Evolutionary conservation across 2,329 filamentous ascomycete species (phyloP).

Genomic region (Xylariales sp.): DNA sequence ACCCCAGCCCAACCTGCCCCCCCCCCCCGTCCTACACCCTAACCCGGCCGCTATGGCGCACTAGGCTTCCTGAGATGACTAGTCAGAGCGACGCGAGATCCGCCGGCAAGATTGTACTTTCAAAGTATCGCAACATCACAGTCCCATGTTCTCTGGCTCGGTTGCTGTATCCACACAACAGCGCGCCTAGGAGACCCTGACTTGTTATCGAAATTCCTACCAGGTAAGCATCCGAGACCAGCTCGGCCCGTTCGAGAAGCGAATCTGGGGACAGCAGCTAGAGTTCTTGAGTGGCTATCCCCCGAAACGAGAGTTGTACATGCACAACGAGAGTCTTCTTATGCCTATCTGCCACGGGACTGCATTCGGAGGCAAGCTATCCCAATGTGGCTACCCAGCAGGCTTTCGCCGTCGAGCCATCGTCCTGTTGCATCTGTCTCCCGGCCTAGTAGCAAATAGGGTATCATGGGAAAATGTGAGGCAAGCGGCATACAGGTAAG

Average conservation of each 20-base stretch:
- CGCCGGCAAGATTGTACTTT: no score
- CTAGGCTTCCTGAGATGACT: no score
- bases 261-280: slow-evolving; percentile 11
- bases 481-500: no score
- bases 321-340: neutral
- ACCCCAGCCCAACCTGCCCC: no score
- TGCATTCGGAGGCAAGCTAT: neutral
- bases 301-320: neutral
- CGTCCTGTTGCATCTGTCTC: neutral
- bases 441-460: slow-evolving; percentile 18
- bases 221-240: slow-evolving; percentile 20
- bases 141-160: slow-evolving; percentile 16
- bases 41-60: no score
- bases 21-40: no score
- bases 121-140: slow-evolving; percentile 20
- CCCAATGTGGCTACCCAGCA: slow-evolving; percentile 1
- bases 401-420: neutral
- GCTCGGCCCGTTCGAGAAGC: slow-evolving; percentile 24
- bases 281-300: neutral
- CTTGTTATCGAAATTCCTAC: slow-evolving; percentile 13
- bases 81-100: slow-evolving; percentile 17
- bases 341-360: neutral
- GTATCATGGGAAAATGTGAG: slow-evolving; percentile 17
- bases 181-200: slow-evolving; percentile 12
- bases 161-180: slow-evolving; percentile 18